Base-by-base conservation (phyloP, 768 basidiomycete genomes). In the Mycena filopes region DNA sequence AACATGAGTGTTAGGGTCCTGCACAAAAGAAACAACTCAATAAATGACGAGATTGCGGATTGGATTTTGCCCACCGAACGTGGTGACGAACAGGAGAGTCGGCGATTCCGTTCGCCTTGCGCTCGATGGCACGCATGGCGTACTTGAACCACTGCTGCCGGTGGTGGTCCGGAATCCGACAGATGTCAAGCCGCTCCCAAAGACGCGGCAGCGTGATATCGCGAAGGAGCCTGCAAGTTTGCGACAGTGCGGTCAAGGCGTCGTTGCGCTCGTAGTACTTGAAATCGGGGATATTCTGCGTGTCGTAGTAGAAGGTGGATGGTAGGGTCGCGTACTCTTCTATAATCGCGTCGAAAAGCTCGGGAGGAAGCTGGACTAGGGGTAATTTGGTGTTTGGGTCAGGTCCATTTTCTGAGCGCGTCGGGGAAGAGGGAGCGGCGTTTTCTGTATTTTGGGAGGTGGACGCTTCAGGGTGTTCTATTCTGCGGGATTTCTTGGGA, bases 281-380 rank as follows among this genome's bases (percentile, higher is more conserved):
- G 10, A 23, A 18, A 0, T 43, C 51, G 1, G 55, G 55, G 20
- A 55, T 38, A 36, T 48, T 31, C 13, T 41, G 23, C 18, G 55
- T 54, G 40, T 57, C 41, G 48, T 62, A 47, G 66, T 58, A 63
- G 29, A 29, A 67, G n/a, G 41, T 42, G 2, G 43, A 18, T 26
- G 48, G 66, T 1, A 55, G 61, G 23, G 66, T 64, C 36, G 12
- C 23, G 41, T 58, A 68, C 26, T 55, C n/a, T 40, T 50, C 61
- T 38, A 68, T 60, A 55, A 63, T 64, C 36, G 60, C 62, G 56
- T 67, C 66, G 57, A 67, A 67, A 42, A 68, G 66, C 50, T 67
- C 66, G 25, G 48, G 40, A 2, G 66, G 66, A 11, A 67, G 56
- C 26, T 59, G 55, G n/a, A 51, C 46, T 5, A 67, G 53, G 20